Evolutionary conservation across 306 rosid species (phyloP).

Genomic region (Medicago lupulina): DNA sequence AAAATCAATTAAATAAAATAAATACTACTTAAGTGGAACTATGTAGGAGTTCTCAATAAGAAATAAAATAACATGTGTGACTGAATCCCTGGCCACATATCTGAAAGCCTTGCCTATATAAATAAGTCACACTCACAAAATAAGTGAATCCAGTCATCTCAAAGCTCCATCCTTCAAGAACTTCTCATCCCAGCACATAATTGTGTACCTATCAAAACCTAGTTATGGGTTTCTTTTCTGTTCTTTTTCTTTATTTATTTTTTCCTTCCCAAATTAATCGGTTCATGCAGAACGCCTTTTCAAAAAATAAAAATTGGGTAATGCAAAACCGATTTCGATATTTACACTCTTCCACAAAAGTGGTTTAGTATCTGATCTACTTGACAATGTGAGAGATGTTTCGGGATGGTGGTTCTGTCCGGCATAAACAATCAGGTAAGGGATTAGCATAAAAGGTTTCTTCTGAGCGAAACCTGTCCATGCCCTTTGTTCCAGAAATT

Average conservation of each 20-base stretch:
- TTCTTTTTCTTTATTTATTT: not conserved
- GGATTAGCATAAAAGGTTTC: constrained; percentile 87
- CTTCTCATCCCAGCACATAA: constrained; percentile 20
- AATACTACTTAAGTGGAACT: not conserved
- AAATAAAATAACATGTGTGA: constrained; percentile 13
- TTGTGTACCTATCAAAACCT: constrained; percentile 40
- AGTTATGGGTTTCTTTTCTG: constrained; percentile 1
- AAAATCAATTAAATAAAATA: not conserved
- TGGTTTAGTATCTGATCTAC: constrained; percentile 34
- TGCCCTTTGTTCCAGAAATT: constrained; percentile 82
- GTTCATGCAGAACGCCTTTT: constrained; percentile 4
- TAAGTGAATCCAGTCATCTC: constrained; percentile 41
- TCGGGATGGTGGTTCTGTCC: constrained; percentile 45
- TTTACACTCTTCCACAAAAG: constrained; percentile 43
- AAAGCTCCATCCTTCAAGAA: constrained; percentile 27
- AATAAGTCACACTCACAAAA: constrained; percentile 17
- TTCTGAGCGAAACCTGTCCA: constrained; percentile 88
- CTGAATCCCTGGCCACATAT: not conserved
- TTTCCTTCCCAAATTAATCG: constrained; percentile 22
- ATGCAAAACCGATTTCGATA: constrained; percentile 31
- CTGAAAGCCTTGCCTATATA: constrained; percentile 33
- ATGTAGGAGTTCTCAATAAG: constrained; percentile 6
- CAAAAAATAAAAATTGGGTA: not conserved
- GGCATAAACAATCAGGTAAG: constrained; percentile 87
- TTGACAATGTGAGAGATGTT: constrained; percentile 47